Conservation (phyloP, 176 grass and related monocot genomes). For the Oryza australiensis region DNA sequence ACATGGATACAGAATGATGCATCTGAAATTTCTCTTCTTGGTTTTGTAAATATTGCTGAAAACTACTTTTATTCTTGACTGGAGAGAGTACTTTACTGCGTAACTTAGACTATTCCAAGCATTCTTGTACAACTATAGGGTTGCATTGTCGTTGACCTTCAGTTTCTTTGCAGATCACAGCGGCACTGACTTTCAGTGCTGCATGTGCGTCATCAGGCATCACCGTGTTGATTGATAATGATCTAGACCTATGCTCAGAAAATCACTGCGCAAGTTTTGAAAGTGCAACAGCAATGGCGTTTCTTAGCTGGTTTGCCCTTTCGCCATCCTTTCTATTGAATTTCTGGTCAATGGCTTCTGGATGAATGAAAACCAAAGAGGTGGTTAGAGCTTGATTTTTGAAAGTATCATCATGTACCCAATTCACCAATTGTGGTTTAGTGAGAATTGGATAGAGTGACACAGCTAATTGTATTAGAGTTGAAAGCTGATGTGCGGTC, state of each 20-base stretch:
- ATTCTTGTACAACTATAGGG: not conserved
- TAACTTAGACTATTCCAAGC: not conserved
- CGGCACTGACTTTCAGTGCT: conserved; percentile 57
- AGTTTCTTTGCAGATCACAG: conserved; percentile 68
- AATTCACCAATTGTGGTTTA: conserved; percentile 20
- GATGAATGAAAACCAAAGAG: conserved; percentile 42
- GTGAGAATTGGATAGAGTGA: conserved; percentile 36
- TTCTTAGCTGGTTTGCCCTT: conserved; percentile 81
- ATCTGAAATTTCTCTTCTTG: no score
- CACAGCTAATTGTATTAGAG: conserved; percentile 26
- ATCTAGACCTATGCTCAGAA: conserved; percentile 63
- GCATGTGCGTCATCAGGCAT: conserved; percentile 77
- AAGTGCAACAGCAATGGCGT: conserved; percentile 74
- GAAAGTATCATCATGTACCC: conserved; percentile 25
- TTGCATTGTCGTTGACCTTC: not conserved
- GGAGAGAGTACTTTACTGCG: not conserved
- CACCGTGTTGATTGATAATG: conserved; percentile 73
- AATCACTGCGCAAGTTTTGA: conserved; percentile 80
- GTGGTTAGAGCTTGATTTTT: conserved; percentile 25
- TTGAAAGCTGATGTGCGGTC: conserved; percentile 26
- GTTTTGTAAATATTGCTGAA: no score
- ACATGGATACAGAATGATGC: no score
- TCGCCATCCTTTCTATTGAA: conserved; percentile 69
- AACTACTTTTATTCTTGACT: no score
- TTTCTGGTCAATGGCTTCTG: conserved; percentile 61